Conservation (phyloP, 192 early-diverging fungal genomes). For the Diversispora eburnea region DNA sequence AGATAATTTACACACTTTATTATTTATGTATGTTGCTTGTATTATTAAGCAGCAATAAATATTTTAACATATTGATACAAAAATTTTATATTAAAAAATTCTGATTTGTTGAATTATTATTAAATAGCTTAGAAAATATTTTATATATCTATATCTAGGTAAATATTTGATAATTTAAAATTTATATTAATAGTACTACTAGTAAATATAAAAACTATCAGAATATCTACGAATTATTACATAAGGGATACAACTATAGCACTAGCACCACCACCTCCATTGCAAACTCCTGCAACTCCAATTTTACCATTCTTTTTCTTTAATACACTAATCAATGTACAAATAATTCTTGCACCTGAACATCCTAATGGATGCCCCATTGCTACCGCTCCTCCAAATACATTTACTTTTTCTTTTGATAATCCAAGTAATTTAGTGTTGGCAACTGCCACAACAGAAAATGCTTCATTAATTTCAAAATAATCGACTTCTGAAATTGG, state of each 20-base stretch:
- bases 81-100: no score
- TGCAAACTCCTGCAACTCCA: constrained; percentile 92
- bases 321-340: constrained; percentile 74
- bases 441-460: constrained; percentile 78
- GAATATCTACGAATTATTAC: no score
- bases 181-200: no score
- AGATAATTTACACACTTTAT: no score
- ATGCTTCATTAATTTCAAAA: constrained; percentile 83
- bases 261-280: constrained; percentile 92
- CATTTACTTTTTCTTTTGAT: constrained; percentile 76
- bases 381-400: constrained; percentile 93
- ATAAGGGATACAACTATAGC: constrained; percentile 62
- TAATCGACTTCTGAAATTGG: constrained; percentile 65
- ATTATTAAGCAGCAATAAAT: no score
- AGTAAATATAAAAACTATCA: no score
- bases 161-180: no score
- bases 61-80: no score
- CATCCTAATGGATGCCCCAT: constrained; percentile 98
- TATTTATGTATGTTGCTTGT: no score
- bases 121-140: no score
- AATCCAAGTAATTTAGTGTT: constrained; percentile 80
- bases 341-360: constrained; percentile 86
- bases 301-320: constrained; percentile 70
- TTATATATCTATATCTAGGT: no score
- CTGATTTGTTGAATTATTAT: no score